A percentile compares a stretch with the other conserved stretches of the same genome.
Evolutionary conservation across 345 rosid genomes (phyloP).

Genomic region (Ceriops decandra): DNA sequence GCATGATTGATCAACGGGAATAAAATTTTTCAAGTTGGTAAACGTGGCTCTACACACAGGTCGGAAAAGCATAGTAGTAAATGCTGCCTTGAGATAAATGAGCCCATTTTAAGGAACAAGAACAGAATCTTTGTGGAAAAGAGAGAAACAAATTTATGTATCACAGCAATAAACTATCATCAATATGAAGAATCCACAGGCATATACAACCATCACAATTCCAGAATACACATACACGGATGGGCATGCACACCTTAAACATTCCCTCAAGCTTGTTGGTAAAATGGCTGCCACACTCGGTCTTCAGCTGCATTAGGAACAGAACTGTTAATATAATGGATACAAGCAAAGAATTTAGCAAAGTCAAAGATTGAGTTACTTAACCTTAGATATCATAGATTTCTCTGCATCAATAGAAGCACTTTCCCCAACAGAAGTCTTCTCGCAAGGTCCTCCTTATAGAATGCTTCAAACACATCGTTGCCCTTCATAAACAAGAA

Average conservation of each 20-base stretch:
- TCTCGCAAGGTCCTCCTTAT: constrained; percentile 97
- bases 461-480: constrained; percentile 97
- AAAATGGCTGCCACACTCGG: constrained; percentile 97
- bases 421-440: constrained; percentile 87
- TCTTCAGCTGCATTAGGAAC: constrained; percentile 71
- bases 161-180: too few relatives aligned
- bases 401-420: constrained; percentile 99
- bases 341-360: background rate
- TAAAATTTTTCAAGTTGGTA: too few relatives aligned
- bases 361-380: background rate
- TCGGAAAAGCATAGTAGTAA: too few relatives aligned
- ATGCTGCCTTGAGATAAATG: too few relatives aligned
- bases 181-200: too few relatives aligned
- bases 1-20: too few relatives aligned
- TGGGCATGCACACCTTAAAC: constrained; percentile 67
- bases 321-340: constrained; percentile 25
- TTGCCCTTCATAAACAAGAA: constrained; percentile 57
- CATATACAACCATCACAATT: too few relatives aligned
- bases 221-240: background rate
- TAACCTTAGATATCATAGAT: constrained; percentile 97
- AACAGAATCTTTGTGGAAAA: too few relatives aligned
- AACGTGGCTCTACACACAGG: too few relatives aligned
- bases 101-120: too few relatives aligned
- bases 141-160: too few relatives aligned
- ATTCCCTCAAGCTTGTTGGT: constrained; percentile 98